Conservation (phyloP, 225 moss, liverwort and hornwort genomes). For the Antitrichia curtipendula region DNA sequence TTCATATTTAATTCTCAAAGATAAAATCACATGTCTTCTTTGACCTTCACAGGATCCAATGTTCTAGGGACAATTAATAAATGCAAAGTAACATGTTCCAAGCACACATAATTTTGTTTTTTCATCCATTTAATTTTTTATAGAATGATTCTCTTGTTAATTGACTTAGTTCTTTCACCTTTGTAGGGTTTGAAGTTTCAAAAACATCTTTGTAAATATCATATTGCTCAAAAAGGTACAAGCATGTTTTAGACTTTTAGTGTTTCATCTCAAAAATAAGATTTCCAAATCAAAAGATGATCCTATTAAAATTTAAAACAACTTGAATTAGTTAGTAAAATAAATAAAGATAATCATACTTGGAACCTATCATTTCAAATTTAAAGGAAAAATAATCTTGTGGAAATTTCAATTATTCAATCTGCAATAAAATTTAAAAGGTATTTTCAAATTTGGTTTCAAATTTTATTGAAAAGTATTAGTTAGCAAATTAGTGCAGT, state of each 20-base stretch:
- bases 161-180: background rate
- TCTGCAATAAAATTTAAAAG: too few species aligned
- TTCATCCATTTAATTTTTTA: background rate
- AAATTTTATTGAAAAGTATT: too few species aligned
- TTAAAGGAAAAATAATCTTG: too few species aligned
- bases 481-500: too few species aligned
- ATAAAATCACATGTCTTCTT: background rate
- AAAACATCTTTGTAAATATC: background rate
- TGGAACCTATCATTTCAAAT: too few species aligned
- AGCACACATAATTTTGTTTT: background rate
- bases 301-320: too few species aligned
- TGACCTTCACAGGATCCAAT: background rate
- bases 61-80: background rate
- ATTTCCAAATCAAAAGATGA: background rate
- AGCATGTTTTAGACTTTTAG: too few species aligned
- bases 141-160: background rate
- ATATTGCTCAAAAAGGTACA: background rate
- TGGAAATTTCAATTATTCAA: too few species aligned
- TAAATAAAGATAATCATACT: too few species aligned
- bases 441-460: too few species aligned
- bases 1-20: background rate
- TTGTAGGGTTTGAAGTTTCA: background rate
- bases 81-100: background rate
- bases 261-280: background rate
- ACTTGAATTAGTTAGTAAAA: too few species aligned